A percentile compares a stretch with the other conserved stretches of the same genome.
These are phyloP conservation scores for Geosmithia flava DNA, from an alignment of 2,329 filamentous ascomycete species.

Conservation along the genomic window DNA sequence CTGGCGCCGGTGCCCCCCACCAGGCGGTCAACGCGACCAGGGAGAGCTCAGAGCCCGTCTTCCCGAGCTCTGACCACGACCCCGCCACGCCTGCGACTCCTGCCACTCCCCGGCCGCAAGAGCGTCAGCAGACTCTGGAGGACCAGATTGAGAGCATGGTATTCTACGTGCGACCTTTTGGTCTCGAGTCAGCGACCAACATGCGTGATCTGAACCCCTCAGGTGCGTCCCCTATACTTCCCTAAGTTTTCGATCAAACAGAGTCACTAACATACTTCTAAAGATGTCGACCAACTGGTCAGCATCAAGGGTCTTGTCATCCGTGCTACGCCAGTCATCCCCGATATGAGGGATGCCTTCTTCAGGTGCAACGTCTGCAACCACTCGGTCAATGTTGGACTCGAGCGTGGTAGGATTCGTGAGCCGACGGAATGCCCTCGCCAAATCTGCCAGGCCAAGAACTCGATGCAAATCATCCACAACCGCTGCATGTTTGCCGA, in stretches of 20 bases:
- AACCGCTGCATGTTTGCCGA: conserved; percentile 92
- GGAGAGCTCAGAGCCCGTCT: conserved; percentile 62
- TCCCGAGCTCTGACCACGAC: conserved; percentile 64
- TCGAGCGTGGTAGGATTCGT: conserved; percentile 91
- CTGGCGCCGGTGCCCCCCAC: conserved; percentile 29
- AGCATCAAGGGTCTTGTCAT: conserved; percentile 95
- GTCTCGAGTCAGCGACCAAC: conserved; percentile 76
- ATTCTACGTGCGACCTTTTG: conserved; percentile 83
- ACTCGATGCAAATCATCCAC: conserved; percentile 97
- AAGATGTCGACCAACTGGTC: conserved; percentile 91
- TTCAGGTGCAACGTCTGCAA: conserved; percentile 93
- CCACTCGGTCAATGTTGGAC: conserved; percentile 78
- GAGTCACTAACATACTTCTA: conserved; percentile 6
- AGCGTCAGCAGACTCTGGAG: conserved; percentile 50
- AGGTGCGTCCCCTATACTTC: conserved; percentile 27
- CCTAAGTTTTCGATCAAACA: not conserved
- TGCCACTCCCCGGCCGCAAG: conserved; percentile 29
- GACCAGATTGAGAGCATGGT: conserved; percentile 67
- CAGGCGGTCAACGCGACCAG: conserved; percentile 29
- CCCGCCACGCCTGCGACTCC: conserved; percentile 26
- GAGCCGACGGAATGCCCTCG: conserved; percentile 88
- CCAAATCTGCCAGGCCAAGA: conserved; percentile 66
- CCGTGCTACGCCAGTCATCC: conserved; percentile 87
- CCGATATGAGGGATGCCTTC: conserved; percentile 98
- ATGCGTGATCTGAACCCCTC: conserved; percentile 88